Base-by-base conservation (phyloP, 495 filamentous ascomycete genomes). In the Talaromyces nanjingensis region DNA sequence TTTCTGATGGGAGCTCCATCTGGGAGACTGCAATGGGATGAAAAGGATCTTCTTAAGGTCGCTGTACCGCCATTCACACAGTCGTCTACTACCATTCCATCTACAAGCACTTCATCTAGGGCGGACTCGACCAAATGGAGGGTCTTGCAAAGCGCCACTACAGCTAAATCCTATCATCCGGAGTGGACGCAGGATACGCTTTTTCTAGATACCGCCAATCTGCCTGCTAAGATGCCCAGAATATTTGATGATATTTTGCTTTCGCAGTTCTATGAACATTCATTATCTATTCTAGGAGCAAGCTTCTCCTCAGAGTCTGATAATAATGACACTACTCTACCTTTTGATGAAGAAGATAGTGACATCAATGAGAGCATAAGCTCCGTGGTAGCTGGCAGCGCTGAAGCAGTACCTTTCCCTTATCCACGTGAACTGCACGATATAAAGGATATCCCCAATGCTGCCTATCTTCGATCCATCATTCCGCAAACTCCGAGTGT, bases 401-500 rank as follows among this genome's bases (percentile, higher is more conserved):
- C 29, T 33, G 68, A 68, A 53, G 71, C n/a, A 34, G 27, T 3
- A 34, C 34, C 8, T 60, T 59, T 39, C 57, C 62, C 64, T 60
- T 64, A 14, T 62, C 66, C 68, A 29, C 72, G 75, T 11, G 60
- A 55, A 12, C 70, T 94, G n/a, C 85, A 74, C 37, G 78, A 91
- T 68, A 79, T 98, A 25, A 79, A 83, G 58, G 81, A 86, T 66
- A 77, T 98, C 31, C 93, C 93, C 5, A 84, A 78, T 22, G 86
- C 89, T 0, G 69, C 68, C n/a, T 83, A 91, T 71, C 74, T 98
- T 2, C 69, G 74, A 11, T 84, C 83, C 2, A 91, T 96, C 62
- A 75, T 77, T 27, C 92, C 92, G 1, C 89, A 92, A 72, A 96
- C 92, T 4, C 87, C 91, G 78, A 86, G 81, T 1, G 83, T 92